A percentile compares a stretch with the other conserved stretches of the same genome.
Evolutionary conservation across 23 red algal species (phyloP).

Genomic region (Gracilaria vermiculophylla): DNA sequence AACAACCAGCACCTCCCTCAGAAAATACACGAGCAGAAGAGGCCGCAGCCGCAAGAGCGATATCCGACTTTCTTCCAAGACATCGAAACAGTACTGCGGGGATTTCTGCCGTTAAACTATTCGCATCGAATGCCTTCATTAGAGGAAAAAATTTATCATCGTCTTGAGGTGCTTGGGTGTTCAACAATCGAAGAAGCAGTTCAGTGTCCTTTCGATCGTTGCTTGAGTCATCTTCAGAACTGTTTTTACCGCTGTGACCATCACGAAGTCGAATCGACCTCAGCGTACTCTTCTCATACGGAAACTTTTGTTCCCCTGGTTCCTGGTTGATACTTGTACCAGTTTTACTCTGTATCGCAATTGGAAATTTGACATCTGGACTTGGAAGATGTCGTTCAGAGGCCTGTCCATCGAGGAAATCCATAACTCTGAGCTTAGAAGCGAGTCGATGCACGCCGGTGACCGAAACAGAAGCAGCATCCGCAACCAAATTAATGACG

Average conservation of each 20-base stretch:
- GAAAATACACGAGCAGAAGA: conserved; percentile 21
- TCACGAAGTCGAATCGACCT: not conserved
- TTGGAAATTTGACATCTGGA: not conserved
- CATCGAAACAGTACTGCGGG: conserved; percentile 31
- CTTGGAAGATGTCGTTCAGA: not conserved
- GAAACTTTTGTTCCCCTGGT: not conserved
- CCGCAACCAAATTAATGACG: not conserved
- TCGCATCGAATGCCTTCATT: not conserved
- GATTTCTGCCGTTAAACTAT: conserved; percentile 26
- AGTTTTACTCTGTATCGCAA: not conserved
- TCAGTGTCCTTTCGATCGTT: not conserved
- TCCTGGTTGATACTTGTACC: not conserved
- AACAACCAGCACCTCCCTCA: conserved; percentile 43
- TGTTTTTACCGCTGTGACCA: not conserved
- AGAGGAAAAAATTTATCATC: not conserved
- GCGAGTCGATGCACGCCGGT: not conserved
- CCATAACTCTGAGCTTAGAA: conserved; percentile 6
- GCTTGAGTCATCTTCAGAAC: not conserved
- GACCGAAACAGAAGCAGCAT: conserved; percentile 12
- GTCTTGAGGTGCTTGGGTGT: not conserved
- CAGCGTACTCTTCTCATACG: not conserved
- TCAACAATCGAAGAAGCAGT: not conserved
- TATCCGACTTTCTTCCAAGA: not conserved
- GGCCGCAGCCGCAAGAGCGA: conserved; percentile 16
- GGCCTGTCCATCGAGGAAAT: conserved; percentile 1